Percentiles rank a stretch among this genome's conserved stretches.
These are phyloP conservation scores for Naganishia sp. DNA, from an alignment of 1,284 basidiomycete genomes.

Conservation along the genomic window DNA sequence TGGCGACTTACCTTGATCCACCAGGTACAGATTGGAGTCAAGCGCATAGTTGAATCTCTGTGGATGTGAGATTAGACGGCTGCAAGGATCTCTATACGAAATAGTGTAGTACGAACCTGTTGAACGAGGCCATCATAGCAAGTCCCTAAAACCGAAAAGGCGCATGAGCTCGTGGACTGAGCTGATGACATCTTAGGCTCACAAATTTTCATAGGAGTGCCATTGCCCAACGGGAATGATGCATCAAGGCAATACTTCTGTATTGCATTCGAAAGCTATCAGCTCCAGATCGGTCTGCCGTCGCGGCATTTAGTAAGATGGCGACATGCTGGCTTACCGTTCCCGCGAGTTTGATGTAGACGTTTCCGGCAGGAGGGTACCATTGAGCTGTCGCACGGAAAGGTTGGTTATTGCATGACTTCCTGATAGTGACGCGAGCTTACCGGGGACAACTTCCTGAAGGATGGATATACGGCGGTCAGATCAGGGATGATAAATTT, in stretches of 20 bases:
- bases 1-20: constrained; percentile 9
- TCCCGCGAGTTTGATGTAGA: constrained; percentile 24
- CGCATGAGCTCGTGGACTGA: neutral
- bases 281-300: neutral
- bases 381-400: constrained; percentile 9
- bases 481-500: neutral
- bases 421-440: neutral
- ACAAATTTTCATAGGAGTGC: constrained; percentile 28
- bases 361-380: constrained; percentile 21
- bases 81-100: no score
- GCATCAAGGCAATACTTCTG: constrained; percentile 24
- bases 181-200: neutral
- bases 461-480: neutral
- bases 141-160: constrained; percentile 7
- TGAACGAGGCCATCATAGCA: constrained; percentile 23
- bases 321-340: constrained; percentile 5
- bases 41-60: constrained; percentile 7
- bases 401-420: neutral
- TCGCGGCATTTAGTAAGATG: neutral
- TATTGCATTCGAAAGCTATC: neutral
- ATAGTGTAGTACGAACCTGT: neutral
- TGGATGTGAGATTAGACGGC: neutral
- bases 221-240: constrained; percentile 35
- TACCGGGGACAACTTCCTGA: constrained; percentile 20
- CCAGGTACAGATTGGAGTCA: constrained; percentile 4